phyloP scores from a whole-genome alignment of 2,329 filamentous ascomycete genomes.

The Cytospora piceae region DNA sequence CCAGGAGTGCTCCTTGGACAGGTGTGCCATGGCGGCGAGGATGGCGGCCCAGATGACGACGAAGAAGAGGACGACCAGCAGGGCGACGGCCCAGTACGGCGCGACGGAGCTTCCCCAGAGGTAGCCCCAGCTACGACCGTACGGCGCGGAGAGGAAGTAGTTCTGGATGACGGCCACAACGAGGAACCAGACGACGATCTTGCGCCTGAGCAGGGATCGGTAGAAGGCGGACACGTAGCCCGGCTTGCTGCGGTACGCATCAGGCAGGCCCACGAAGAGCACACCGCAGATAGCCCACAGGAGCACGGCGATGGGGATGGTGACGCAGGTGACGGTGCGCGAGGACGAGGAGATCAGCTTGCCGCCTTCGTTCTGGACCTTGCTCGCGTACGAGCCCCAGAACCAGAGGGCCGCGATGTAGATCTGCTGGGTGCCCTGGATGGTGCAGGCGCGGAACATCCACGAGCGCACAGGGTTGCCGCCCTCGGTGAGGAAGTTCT shows the following conservation, averaged over 20 bases:
- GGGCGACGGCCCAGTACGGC: conserved; percentile 57
- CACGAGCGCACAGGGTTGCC: conserved; percentile 66
- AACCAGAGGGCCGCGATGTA: conserved; percentile 69
- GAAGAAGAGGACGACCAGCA: conserved; percentile 61
- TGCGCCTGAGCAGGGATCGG: conserved; percentile 61
- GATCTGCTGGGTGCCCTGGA: conserved; percentile 69
- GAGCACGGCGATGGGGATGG: conserved; percentile 59
- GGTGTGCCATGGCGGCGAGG: conserved; percentile 54
- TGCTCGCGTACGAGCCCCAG: conserved; percentile 58
- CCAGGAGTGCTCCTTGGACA: conserved; percentile 67
- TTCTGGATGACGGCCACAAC: conserved; percentile 66
- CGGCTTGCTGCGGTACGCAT: conserved; percentile 67
- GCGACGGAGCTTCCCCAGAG: conserved; percentile 62
- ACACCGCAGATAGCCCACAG: conserved; percentile 60
- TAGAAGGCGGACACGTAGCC: conserved; percentile 70
- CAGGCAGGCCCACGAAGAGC: conserved; percentile 64
- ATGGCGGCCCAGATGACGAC: conserved; percentile 58
- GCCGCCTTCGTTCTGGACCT: conserved; percentile 44
- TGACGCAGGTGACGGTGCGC: conserved; percentile 46
- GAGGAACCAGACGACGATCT: conserved; percentile 71
- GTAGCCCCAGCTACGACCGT: conserved; percentile 69
- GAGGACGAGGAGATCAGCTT: conserved; percentile 35
- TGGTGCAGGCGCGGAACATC: conserved; percentile 70
- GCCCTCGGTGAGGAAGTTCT: conserved; percentile 66
- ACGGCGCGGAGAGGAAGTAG: conserved; percentile 68